Conservation (phyloP, 768 basidiomycete species). For the Sarcodon aspratus region DNA sequence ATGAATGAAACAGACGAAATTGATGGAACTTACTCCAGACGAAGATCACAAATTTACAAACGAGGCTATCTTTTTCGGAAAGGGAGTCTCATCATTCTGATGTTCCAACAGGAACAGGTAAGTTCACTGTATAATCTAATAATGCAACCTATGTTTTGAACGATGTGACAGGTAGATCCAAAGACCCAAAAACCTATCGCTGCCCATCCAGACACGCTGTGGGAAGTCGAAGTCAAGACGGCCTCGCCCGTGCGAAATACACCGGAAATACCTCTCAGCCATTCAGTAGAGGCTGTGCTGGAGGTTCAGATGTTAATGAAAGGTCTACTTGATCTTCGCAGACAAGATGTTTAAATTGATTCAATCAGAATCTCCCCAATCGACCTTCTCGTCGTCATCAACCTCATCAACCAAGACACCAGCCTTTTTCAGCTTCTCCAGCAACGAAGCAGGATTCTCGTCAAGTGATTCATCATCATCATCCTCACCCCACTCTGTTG, state of each 20-base stretch:
- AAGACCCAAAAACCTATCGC: slow-evolving; percentile 68
- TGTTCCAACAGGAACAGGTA: slow-evolving; percentile 83
- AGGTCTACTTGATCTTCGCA: slow-evolving; percentile 65
- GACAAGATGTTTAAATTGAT: slow-evolving; percentile 46
- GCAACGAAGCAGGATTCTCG: slow-evolving; percentile 27
- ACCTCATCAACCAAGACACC: slow-evolving; percentile 14
- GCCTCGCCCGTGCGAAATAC: slow-evolving; percentile 69
- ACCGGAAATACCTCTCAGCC: slow-evolving; percentile 63
- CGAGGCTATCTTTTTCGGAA: slow-evolving; percentile 68
- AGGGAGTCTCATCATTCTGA: slow-evolving; percentile 60
- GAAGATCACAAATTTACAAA: slow-evolving; percentile 71
- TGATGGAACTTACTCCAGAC: slow-evolving; percentile 21
- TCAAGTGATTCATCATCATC: slow-evolving; percentile 15
- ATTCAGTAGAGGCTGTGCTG: slow-evolving; percentile 61
- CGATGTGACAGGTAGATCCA: slow-evolving; percentile 44
- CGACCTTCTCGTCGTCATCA: slow-evolving; percentile 32
- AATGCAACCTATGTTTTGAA: background rate
- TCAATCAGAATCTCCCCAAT: slow-evolving; percentile 34
- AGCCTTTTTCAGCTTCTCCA: slow-evolving; percentile 30
- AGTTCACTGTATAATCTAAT: slow-evolving; percentile 4
- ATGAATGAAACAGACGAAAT: background rate
- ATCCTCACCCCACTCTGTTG: slow-evolving; percentile 17
- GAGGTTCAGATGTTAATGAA: slow-evolving; percentile 81
- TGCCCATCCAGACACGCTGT: slow-evolving; percentile 69
- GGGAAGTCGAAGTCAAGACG: slow-evolving; percentile 86